A percentile compares a stretch with the other conserved stretches of the same genome.
Conservation (phyloP, 75 land plant species). For the Sequoia sempervirens region DNA sequence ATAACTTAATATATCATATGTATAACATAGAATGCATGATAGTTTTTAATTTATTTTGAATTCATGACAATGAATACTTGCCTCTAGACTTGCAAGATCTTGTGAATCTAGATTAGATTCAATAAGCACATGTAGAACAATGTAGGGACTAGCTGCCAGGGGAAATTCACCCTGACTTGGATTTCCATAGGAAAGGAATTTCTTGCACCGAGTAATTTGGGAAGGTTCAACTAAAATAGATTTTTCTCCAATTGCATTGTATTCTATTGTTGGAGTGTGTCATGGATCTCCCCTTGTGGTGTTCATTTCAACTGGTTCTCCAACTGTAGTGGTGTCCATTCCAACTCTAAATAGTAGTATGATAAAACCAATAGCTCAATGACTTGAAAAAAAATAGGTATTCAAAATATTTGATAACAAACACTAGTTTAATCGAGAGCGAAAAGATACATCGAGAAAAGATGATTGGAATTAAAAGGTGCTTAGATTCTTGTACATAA, state of each 20-base stretch:
- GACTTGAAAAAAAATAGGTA: not conserved
- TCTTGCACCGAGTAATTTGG: constrained; percentile 31
- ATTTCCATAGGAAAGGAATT: constrained; percentile 59
- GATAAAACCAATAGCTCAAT: not conserved
- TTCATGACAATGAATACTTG: constrained; percentile 20
- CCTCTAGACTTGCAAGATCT: constrained; percentile 89
- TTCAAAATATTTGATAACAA: not conserved
- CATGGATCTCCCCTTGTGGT: constrained; percentile 44
- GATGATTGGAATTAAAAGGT: too few species aligned
- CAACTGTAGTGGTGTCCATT: not conserved
- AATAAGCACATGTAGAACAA: constrained; percentile 81
- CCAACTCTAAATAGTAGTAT: not conserved
- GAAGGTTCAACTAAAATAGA: constrained; percentile 18
- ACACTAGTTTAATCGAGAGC: not conserved
- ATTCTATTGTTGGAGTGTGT: constrained; percentile 17
- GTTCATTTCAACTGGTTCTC: constrained; percentile 25
- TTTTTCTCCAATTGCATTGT: constrained; percentile 22
- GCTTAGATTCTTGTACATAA: too few species aligned
- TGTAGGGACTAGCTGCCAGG: constrained; percentile 65
- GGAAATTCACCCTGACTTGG: constrained; percentile 78
- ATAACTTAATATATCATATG: not conserved
- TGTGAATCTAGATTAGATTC: constrained; percentile 64
- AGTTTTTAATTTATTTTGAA: not conserved
- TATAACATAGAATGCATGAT: not conserved
- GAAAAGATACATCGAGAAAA: too few species aligned